Evolutionary conservation across 768 basidiomycete genomes (phyloP).

Genomic region (Xerocomellus chrysenteron): DNA sequence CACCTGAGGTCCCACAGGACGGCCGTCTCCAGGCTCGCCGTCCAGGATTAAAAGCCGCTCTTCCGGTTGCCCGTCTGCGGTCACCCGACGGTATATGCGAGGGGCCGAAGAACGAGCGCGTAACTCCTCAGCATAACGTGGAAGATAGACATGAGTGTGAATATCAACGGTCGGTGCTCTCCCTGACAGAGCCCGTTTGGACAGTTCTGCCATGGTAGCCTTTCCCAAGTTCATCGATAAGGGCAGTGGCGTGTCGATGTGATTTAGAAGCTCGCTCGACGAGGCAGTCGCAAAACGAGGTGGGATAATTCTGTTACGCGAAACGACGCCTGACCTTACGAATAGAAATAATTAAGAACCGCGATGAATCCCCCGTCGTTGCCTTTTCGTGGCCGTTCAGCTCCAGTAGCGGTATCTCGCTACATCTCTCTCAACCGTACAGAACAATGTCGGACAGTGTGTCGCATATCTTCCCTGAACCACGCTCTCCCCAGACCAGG

Average conservation of each 20-base stretch:
- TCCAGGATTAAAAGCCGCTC: constrained; percentile 78
- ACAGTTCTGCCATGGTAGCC: constrained; percentile 25
- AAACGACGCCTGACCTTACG: constrained; percentile 11
- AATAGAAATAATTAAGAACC: not conserved
- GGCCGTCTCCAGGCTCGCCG: constrained; percentile 74
- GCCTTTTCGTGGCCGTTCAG: constrained; percentile 1
- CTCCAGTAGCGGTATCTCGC: not conserved
- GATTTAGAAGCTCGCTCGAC: constrained; percentile 13
- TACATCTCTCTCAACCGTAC: not conserved
- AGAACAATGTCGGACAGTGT: constrained; percentile 4
- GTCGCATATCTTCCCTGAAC: not conserved
- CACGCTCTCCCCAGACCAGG: constrained; percentile 18
- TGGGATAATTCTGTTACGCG: constrained; percentile 21
- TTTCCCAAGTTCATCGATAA: constrained; percentile 32
- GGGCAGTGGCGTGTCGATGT: constrained; percentile 9
- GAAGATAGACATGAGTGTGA: constrained; percentile 85
- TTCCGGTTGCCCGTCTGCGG: constrained; percentile 46
- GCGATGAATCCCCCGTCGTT: constrained; percentile 8
- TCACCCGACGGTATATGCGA: constrained; percentile 54
- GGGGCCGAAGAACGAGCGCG: constrained; percentile 64
- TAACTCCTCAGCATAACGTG: constrained; percentile 71
- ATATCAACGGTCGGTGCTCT: constrained; percentile 64
- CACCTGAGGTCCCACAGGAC: constrained; percentile 78
- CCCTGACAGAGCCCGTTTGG: constrained; percentile 17
- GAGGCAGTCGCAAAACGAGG: constrained; percentile 5